Evolutionary conservation across 2,329 filamentous ascomycete species (phyloP), one percentile per base, ranked within the genome.

Genomic region (Thelonectria blattea): DNA sequence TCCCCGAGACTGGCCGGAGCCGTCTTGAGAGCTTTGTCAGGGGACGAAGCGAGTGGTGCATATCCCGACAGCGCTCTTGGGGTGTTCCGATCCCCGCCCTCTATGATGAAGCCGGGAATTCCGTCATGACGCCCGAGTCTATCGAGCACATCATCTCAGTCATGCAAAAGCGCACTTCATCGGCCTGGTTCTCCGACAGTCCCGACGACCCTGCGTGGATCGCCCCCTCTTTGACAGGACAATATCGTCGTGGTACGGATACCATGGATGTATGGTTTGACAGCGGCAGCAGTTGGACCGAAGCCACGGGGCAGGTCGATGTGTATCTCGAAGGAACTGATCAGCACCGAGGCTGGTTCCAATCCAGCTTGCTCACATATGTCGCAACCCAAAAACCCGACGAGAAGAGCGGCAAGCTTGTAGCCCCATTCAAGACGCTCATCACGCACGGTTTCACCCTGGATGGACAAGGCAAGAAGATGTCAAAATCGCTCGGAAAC

Each of bases 241-340:
- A 78, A 5, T 95, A 90, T 72, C 81, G 85, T 49, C 89, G 95
- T 63, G 94, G 94, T 14, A 91, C 83, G 45, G 95, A 99, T 71
- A 99, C 95, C 0, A 99, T 99, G 95, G 95, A 99, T 75, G 95
- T 99, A 10, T 99, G 95, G 95, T 99, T 99, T 69, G 95, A 99
- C 75, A 98, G 95, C 66, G 95, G 95, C 6, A 97, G 91, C 51
- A 97, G 92, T 71, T 99, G 95, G 95, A 90, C 82, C 4, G 82
- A 86, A 72, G 81, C 79, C 27, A 68, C 75, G 9, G 71, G 74
- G 27, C 88, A 74, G 22, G 92, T 92, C 0, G 93, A 99, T 73
- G 85, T 98, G 22, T 98, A 96, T 73, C 84, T 98, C 3, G 95
- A 99, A 78, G 95, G 95, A 32, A 91, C 90, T 3, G 95, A 99